Conservation (phyloP, 1,284 basidiomycete genomes). For the Ustilago trichophora region DNA sequence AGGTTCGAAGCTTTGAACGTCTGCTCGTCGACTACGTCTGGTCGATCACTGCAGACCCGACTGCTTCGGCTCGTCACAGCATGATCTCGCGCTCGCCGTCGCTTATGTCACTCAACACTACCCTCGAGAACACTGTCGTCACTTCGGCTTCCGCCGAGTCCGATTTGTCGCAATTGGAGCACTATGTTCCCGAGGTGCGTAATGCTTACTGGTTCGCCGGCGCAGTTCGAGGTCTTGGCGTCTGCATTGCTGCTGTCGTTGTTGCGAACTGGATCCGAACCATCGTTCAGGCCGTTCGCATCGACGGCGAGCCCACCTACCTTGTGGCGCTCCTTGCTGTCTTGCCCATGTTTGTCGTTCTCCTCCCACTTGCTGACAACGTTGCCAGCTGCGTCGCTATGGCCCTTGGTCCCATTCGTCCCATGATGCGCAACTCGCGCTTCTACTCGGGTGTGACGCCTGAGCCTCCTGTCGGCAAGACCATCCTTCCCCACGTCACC, state of each 20-base stretch:
- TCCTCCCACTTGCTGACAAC: slow-evolving; percentile 71
- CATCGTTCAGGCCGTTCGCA: slow-evolving; percentile 23
- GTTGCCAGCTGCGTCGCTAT: slow-evolving; percentile 68
- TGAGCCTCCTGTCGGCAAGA: slow-evolving; percentile 24
- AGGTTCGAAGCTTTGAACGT: slow-evolving; percentile 74
- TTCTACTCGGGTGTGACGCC: slow-evolving; percentile 68
- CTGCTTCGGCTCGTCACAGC: slow-evolving; percentile 25
- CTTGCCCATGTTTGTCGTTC: slow-evolving; percentile 16
- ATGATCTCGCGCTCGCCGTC: slow-evolving; percentile 29
- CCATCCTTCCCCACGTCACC: slow-evolving; percentile 75
- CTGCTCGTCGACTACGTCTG: slow-evolving; percentile 83
- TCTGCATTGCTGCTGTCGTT: slow-evolving; percentile 24
- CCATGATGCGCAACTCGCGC: slow-evolving; percentile 70
- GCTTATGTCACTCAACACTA: slow-evolving; percentile 25
- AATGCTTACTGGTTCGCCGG: slow-evolving; percentile 13
- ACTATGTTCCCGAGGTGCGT: slow-evolving; percentile 20
- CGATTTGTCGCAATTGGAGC: slow-evolving; percentile 12
- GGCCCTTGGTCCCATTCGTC: slow-evolving; percentile 72
- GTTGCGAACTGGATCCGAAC: slow-evolving; percentile 27
- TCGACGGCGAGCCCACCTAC: slow-evolving; percentile 24
- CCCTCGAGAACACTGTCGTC: slow-evolving; percentile 16
- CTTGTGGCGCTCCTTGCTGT: slow-evolving; percentile 19
- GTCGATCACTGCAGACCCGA: slow-evolving; percentile 62
- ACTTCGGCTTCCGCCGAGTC: slow-evolving; percentile 9
- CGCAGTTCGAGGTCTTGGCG: slow-evolving; percentile 21